Evolutionary conservation across 306 rosid species (phyloP).

Genomic region (Cucurbita maxima): DNA sequence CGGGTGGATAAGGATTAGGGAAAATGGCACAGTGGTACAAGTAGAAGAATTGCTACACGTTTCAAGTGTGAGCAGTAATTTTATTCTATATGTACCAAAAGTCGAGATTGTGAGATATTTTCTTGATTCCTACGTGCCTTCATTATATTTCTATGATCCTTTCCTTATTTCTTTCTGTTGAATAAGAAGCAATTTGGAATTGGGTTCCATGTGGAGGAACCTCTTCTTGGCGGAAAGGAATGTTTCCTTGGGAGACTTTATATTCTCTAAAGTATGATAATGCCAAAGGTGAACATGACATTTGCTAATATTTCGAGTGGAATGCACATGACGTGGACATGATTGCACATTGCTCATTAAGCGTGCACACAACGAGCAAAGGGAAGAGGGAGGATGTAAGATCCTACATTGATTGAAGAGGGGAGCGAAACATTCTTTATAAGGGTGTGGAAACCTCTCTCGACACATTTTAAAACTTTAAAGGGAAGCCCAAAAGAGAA

Average conservation of each 20-base stretch:
- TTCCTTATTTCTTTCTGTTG: not conserved
- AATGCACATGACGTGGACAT: not conserved
- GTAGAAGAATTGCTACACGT: not conserved
- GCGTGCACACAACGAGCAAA: not conserved
- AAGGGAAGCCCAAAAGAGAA: too few species aligned
- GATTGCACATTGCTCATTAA: not conserved
- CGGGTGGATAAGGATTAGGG: not conserved
- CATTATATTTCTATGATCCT: not conserved
- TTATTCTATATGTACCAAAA: not conserved
- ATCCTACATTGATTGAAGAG: too few species aligned
- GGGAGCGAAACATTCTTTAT: too few species aligned
- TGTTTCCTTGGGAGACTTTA: not conserved
- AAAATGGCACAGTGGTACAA: not conserved
- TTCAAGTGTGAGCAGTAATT: not conserved
- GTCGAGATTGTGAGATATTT: not conserved
- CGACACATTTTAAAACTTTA: too few species aligned
- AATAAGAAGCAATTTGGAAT: not conserved
- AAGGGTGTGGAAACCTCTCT: too few species aligned
- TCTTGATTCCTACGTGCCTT: not conserved
- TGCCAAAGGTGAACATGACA: not conserved
- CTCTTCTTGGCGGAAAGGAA: not conserved
- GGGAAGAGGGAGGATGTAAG: not conserved
- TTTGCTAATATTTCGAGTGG: not conserved
- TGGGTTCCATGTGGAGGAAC: not conserved
- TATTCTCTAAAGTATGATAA: not conserved